These are phyloP conservation scores for Heliamphora exappendiculata DNA, from an alignment of 148 eudicot species.

Conservation along the genomic window DNA sequence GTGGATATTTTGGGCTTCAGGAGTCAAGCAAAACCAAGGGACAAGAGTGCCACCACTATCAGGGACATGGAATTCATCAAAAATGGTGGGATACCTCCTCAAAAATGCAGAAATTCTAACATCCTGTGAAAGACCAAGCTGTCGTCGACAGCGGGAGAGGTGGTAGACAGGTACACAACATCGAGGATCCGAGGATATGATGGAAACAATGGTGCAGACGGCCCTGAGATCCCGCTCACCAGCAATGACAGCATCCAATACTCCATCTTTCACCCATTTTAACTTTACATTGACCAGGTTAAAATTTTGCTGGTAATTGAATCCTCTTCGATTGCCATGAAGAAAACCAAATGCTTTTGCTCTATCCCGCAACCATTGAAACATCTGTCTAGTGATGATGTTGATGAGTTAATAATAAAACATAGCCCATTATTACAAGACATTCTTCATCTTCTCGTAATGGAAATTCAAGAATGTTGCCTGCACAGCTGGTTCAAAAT, in stretches of 20 bases:
- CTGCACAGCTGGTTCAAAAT: no score
- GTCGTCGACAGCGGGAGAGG: constrained; percentile 48
- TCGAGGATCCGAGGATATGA: constrained; percentile 42
- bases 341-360: constrained; percentile 6
- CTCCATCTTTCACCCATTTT: constrained; percentile 78
- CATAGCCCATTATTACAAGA: background rate
- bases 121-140: constrained; percentile 58
- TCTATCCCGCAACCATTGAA: constrained; percentile 24
- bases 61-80: constrained; percentile 44
- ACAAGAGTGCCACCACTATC: constrained; percentile 81
- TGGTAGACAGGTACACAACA: constrained; percentile 50
- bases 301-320: constrained; percentile 40
- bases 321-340: constrained; percentile 23
- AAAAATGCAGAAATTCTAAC: constrained; percentile 60
- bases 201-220: constrained; percentile 44
- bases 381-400: constrained; percentile 21
- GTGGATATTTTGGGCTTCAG: constrained; percentile 39
- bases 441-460: background rate
- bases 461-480: background rate
- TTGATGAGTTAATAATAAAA: background rate
- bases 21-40: constrained; percentile 60
- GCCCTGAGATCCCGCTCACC: constrained; percentile 60
- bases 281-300: constrained; percentile 70
- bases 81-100: constrained; percentile 73
- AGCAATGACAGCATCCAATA: constrained; percentile 59